Evolutionary conservation across 2,329 filamentous ascomycete species (phyloP).

Genomic region (Penicillium brevicompactum): DNA sequence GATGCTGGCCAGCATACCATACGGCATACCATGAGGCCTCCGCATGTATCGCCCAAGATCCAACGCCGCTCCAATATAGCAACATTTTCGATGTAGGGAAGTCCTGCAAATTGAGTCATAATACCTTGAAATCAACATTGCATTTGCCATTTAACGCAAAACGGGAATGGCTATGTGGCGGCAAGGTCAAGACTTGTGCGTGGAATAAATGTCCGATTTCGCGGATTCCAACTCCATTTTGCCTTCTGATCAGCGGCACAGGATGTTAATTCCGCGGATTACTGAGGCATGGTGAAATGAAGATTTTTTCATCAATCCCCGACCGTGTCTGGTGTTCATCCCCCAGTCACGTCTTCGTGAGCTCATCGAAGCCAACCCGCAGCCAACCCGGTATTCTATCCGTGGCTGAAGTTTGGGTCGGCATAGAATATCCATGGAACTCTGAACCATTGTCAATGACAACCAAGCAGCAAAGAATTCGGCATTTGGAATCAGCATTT

Average conservation of each 20-base stretch:
- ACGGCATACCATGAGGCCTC: neutral
- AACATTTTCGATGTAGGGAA: no score
- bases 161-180: neutral
- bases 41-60: neutral
- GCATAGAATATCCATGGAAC: neutral
- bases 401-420: neutral
- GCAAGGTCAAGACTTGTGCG: neutral
- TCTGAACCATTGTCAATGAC: neutral
- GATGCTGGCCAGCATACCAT: conserved; percentile 5
- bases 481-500: neutral
- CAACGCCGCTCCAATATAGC: no score
- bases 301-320: neutral
- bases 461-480: neutral
- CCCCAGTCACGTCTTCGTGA: conserved; percentile 7
- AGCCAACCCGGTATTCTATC: neutral
- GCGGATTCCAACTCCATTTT: neutral
- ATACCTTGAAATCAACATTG: no score
- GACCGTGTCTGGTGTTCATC: conserved; percentile 1
- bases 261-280: neutral
- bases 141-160: no score
- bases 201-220: conserved; percentile 9
- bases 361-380: conserved; percentile 1
- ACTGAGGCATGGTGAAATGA: neutral
- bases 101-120: no score
- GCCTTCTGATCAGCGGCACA: neutral